A percentile compares a stretch with the other conserved stretches of the same genome.
phyloP scores from a whole-genome alignment of 768 basidiomycete species.

The Crepidotus variabilis region DNA sequence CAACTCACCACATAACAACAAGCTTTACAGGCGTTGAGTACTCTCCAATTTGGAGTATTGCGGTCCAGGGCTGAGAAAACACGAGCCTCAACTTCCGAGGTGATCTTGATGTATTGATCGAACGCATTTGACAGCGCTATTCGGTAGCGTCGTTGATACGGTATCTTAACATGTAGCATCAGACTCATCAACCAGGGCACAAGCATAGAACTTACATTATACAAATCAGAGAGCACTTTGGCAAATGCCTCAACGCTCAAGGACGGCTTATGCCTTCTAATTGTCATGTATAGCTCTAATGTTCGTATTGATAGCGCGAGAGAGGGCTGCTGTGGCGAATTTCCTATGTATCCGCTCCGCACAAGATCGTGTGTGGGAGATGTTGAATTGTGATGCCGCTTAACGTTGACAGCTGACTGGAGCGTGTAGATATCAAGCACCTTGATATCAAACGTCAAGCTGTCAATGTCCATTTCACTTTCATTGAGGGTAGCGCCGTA shows the following conservation, averaged over 20 bases:
- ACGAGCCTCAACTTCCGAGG: constrained; percentile 10
- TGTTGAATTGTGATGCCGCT: too few species aligned
- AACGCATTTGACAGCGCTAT: constrained; percentile 26
- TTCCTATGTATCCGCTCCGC: not conserved
- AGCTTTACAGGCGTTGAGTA: constrained; percentile 29
- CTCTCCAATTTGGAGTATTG: constrained; percentile 26
- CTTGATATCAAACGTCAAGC: too few species aligned
- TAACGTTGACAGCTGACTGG: too few species aligned
- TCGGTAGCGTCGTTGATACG: constrained; percentile 19
- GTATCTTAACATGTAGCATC: constrained; percentile 13
- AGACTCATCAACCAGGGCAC: too few species aligned
- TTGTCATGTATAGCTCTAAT: constrained; percentile 9
- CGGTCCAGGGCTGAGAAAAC: constrained; percentile 22
- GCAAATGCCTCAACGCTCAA: constrained; percentile 23
- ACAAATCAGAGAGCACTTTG: constrained; percentile 21
- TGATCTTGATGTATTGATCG: constrained; percentile 30
- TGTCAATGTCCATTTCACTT: too few species aligned
- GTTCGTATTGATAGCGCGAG: constrained; percentile 8
- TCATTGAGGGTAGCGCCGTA: too few species aligned
- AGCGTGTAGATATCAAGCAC: too few species aligned
- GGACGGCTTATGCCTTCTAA: constrained; percentile 12
- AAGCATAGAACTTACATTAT: constrained; percentile 9
- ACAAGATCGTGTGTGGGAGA: too few species aligned
- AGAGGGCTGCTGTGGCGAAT: constrained; percentile 7
- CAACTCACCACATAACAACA: constrained; percentile 25